Evolutionary conservation across 768 basidiomycete genomes (phyloP).

Genomic region (Amanita inopinata): DNA sequence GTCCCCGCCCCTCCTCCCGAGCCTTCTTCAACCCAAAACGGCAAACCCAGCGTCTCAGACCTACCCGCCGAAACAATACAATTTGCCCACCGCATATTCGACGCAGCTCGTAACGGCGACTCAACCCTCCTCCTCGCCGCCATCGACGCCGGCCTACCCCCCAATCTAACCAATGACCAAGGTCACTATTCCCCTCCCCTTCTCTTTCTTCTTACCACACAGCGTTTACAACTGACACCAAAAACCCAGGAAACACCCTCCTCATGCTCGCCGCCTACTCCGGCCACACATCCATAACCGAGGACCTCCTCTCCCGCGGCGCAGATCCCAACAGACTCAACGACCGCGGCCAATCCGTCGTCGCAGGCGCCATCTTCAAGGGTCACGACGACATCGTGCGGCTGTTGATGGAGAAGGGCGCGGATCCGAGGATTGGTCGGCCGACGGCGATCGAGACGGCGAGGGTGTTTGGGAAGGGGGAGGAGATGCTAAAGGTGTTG

Average conservation of each 20-base stretch:
- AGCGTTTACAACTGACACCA: not conserved
- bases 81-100: conserved; percentile 67
- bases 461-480: conserved; percentile 53
- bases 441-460: conserved; percentile 65
- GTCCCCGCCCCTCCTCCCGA: not conserved
- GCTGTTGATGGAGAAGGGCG: conserved; percentile 42
- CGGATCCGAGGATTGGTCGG: conserved; percentile 54
- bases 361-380: conserved; percentile 77
- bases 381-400: conserved; percentile 52
- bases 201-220: conserved; percentile 1
- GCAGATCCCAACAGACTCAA: conserved; percentile 65
- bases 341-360: conserved; percentile 60
- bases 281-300: conserved; percentile 47
- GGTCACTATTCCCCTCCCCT: conserved; percentile 26
- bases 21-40: not conserved
- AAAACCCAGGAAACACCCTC: conserved; percentile 55
- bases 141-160: conserved; percentile 58
- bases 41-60: conserved; percentile 13
- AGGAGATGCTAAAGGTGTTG: conserved; percentile 39
- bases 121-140: conserved; percentile 40
- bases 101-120: conserved; percentile 59
- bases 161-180: conserved; percentile 65
- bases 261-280: conserved; percentile 73
- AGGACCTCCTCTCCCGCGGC: conserved; percentile 41
- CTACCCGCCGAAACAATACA: conserved; percentile 35